These are phyloP conservation scores for Penicillium parvum DNA, from an alignment of 495 filamentous ascomycete genomes.

Conservation along the genomic window DNA sequence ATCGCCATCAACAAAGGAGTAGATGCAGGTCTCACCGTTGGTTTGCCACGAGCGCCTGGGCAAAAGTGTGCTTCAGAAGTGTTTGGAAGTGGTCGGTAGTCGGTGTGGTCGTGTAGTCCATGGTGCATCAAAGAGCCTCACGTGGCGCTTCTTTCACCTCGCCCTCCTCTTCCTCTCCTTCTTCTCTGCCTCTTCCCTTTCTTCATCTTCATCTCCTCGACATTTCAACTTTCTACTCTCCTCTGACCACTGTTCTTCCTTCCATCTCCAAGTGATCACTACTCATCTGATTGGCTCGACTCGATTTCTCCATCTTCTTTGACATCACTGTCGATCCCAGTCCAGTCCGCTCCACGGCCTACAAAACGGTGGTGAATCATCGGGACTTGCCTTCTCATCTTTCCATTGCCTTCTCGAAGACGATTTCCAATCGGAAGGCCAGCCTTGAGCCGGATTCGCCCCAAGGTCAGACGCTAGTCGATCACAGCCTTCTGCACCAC, in stretches of 20 bases:
- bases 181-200: neutral
- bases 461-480: slow-evolving; percentile 16
- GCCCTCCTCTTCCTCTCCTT: neutral
- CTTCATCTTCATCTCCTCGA: neutral
- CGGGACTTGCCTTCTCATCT: neutral
- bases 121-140: slow-evolving; percentile 9
- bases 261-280: neutral
- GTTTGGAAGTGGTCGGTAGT: neutral
- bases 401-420: slow-evolving; percentile 20
- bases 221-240: neutral
- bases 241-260: too few relatives aligned
- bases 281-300: neutral
- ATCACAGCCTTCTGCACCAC: slow-evolving; percentile 17
- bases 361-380: neutral
- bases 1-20: too few relatives aligned
- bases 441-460: neutral
- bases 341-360: too few relatives aligned
- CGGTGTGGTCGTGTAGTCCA: neutral
- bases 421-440: slow-evolving; percentile 18
- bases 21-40: slow-evolving; percentile 5
- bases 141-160: slow-evolving; percentile 6
- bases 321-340: slow-evolving; percentile 4
- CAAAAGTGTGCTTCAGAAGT: neutral
- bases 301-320: neutral
- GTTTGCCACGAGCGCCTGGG: slow-evolving; percentile 6